Evolutionary conservation across 208 protist species (phyloP).

Genomic region (Acanthamoeba royreba): DNA sequence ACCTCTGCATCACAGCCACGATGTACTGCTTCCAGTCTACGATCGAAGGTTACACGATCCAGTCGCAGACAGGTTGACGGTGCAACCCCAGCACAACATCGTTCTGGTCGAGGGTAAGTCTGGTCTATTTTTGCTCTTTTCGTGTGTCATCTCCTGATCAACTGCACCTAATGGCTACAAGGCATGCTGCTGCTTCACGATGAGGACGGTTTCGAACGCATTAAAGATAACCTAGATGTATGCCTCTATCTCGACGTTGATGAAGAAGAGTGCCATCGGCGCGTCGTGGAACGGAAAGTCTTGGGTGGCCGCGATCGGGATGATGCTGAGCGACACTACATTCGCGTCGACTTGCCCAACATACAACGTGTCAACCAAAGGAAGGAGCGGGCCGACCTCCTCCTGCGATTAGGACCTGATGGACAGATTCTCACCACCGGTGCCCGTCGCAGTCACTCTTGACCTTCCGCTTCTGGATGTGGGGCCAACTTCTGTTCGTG

Average conservation of each 20-base stretch:
- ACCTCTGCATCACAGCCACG: neutral
- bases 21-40: neutral
- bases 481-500: too few relatives aligned
- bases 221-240: neutral
- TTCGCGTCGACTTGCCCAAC: neutral
- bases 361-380: neutral
- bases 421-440: too few relatives aligned
- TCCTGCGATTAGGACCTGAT: neutral
- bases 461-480: too few relatives aligned
- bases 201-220: neutral
- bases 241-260: neutral
- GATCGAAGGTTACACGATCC: neutral
- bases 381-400: neutral
- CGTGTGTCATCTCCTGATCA: too few relatives aligned
- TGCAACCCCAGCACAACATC: neutral
- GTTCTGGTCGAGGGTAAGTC: neutral
- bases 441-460: too few relatives aligned
- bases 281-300: neutral
- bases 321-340: neutral
- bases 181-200: conserved; percentile 9
- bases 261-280: neutral
- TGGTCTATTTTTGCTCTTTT: neutral
- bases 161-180: too few relatives aligned
- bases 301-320: neutral
- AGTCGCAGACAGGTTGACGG: neutral